Base-by-base conservation (phyloP, 495 filamentous ascomycete genomes). In the Podospora australis region DNA sequence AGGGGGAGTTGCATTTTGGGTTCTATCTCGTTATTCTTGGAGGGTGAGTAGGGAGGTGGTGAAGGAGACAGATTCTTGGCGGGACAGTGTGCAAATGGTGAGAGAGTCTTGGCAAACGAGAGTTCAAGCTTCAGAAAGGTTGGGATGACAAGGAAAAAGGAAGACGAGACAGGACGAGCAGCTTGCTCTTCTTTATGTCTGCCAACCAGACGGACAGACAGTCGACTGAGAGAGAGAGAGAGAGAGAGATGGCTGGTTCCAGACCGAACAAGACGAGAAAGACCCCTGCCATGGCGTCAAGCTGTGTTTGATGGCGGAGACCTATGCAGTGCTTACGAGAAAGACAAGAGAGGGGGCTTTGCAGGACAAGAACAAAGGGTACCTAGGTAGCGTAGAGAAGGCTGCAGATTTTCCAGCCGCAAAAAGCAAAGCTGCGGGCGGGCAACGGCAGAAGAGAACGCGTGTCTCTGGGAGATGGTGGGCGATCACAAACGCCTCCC, bases 1-100 rank as follows among this genome's bases (percentile, higher is more conserved):
- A 64, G 44, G 23, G 50, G 25, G 52, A 56, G 24, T 24, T 63
- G 54, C 62, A 65, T 65, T 36, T 53, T 61, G 54, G n/a, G n/a
- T n/a, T n/a, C n/a, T n/a, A n/a, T n/a, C n/a, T n/a, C n/a, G n/a
- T n/a, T n/a, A n/a, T n/a, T n/a, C n/a, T n/a, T n/a, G n/a, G n/a
- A n/a, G n/a, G n/a, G n/a, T n/a, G n/a, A n/a, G n/a, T n/a, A n/a
- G n/a, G n/a, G n/a, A n/a, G 36, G 2, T n/a, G 23, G 20, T 43
- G 32, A 48, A 19, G 34, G 23, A 26, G 40, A 10, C 9, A 20
- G 44, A 10, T 40, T 30, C 36, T 32, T 39, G 32, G 19, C 6
- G 19, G 13, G 14, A 16, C 19, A 36, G 32, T 13, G 10, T 36
- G 32, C 32, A 36, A 36, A 8, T 30, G 14, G 38, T 28, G 8